A percentile compares a stretch with the other conserved stretches of the same genome.
phyloP scores from a whole-genome alignment of 202 grass and related monocot species.

The Cymbopogon flexuosus region DNA sequence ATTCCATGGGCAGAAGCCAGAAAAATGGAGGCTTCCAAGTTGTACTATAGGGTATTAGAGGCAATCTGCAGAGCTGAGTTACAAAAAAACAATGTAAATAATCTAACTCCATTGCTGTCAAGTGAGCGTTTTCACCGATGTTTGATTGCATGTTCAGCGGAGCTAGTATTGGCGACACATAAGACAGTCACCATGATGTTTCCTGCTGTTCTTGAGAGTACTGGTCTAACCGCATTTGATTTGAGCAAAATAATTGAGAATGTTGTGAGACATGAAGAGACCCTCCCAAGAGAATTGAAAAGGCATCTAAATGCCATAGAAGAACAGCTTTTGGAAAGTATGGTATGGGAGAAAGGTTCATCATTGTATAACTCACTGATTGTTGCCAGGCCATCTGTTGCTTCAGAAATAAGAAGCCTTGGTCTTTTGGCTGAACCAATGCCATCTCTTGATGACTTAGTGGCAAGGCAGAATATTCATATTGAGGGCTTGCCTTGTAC shows the following conservation, averaged over 20 bases:
- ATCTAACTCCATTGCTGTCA: conserved; percentile 70
- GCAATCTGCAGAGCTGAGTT: conserved; percentile 73
- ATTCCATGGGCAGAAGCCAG: conserved; percentile 78
- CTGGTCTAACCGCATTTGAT: conserved; percentile 94
- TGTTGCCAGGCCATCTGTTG: conserved; percentile 54
- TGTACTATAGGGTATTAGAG: conserved; percentile 84
- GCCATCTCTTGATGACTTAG: conserved; percentile 82
- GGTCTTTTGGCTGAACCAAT: conserved; percentile 88
- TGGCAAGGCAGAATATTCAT: conserved; percentile 50
- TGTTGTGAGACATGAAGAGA: conserved; percentile 87
- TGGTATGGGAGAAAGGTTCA: conserved; percentile 86
- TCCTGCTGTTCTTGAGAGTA: conserved; percentile 79
- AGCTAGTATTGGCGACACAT: conserved; percentile 85
- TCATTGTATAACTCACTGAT: conserved; percentile 91
- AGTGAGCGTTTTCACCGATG: conserved; percentile 93
- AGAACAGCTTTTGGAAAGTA: conserved; percentile 84
- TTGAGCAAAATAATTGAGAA: conserved; percentile 93
- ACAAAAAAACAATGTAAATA: conserved; percentile 48
- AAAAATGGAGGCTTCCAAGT: conserved; percentile 84
- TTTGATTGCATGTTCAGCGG: conserved; percentile 90
- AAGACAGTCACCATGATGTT: conserved; percentile 96
- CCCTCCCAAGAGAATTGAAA: conserved; percentile 87
- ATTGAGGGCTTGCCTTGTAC: conserved; percentile 41
- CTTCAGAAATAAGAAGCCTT: conserved; percentile 60
- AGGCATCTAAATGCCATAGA: conserved; percentile 91